A percentile compares a stretch with the other conserved stretches of the same genome.
These are phyloP conservation scores for Phaffia tasmanica DNA, from an alignment of 768 basidiomycete genomes.

Conservation along the genomic window DNA sequence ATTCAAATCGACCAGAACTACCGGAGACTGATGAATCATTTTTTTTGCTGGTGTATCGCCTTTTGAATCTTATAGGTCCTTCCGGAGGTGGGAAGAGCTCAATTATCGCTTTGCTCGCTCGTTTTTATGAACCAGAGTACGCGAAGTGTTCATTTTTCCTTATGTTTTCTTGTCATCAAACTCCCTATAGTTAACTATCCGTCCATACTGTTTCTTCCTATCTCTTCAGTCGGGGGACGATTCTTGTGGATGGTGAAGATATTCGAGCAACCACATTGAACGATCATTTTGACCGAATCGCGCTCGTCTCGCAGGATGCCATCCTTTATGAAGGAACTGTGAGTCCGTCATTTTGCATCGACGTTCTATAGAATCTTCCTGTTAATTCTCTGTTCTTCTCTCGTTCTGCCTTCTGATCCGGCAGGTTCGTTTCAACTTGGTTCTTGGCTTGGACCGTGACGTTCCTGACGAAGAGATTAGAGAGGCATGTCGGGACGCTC, in stretches of 20 bases:
- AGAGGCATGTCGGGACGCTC: constrained; percentile 12
- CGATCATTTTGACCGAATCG: constrained; percentile 31
- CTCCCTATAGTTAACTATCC: too few species aligned
- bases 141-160: too few species aligned
- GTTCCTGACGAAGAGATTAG: constrained; percentile 17
- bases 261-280: constrained; percentile 31
- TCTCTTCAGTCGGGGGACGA: constrained; percentile 25
- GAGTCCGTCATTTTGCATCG: constrained; percentile 4
- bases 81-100: constrained; percentile 23
- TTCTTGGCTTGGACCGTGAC: constrained; percentile 7
- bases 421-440: constrained; percentile 23
- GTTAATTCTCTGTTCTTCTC: neutral
- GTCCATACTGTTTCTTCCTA: too few species aligned
- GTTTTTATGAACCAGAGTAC: constrained; percentile 34
- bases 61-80: neutral
- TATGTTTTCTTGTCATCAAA: too few species aligned
- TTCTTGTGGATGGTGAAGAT: constrained; percentile 33
- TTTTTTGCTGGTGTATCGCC: neutral
- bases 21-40: neutral
- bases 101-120: constrained; percentile 33
- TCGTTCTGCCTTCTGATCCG: neutral
- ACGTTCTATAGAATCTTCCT: neutral
- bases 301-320: constrained; percentile 37
- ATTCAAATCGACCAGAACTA: too few species aligned
- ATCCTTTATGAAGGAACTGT: constrained; percentile 35